Conservation (phyloP, 768 basidiomycete species). For the Termitomyces sp. region DNA sequence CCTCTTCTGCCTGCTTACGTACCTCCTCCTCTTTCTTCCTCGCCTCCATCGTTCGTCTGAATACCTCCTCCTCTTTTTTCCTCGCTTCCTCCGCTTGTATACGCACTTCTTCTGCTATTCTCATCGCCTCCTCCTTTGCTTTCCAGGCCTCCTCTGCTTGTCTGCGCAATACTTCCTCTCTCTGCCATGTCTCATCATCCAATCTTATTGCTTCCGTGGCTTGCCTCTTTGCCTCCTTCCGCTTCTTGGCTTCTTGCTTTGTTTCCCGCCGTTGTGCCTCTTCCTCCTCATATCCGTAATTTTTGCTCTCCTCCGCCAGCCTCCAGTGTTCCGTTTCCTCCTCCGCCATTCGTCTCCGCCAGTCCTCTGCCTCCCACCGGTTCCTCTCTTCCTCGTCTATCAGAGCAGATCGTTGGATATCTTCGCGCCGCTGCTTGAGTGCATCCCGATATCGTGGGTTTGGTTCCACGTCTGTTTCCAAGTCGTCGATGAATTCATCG, state of each 20-base stretch:
- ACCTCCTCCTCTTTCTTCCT: constrained; percentile 21
- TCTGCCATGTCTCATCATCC: constrained; percentile 13
- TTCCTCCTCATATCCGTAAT: constrained; percentile 10
- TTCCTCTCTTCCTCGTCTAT: constrained; percentile 7
- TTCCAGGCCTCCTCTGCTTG: constrained; percentile 22
- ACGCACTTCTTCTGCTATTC: constrained; percentile 4
- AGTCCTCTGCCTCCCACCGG: constrained; percentile 8
- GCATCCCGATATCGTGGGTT: constrained; percentile 1
- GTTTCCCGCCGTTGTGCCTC: constrained; percentile 1
- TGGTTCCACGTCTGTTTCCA: constrained; percentile 7
- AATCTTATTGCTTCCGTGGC: constrained; percentile 10
- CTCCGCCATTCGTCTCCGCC: constrained; percentile 1
- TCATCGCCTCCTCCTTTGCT: constrained; percentile 17
- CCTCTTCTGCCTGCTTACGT: constrained; percentile 18
- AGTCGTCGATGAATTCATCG: constrained; percentile 18
- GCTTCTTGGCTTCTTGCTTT: constrained; percentile 6
- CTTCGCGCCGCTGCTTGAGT: not conserved
- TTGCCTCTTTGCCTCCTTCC: constrained; percentile 10
- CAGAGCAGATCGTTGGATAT: not conserved
- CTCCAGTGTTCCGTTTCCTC: constrained; percentile 21
- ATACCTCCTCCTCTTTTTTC: constrained; percentile 21
- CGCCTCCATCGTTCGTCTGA: constrained; percentile 22
- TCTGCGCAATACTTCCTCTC: constrained; percentile 16
- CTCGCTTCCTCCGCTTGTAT: constrained; percentile 15
- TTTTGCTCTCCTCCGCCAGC: constrained; percentile 4